Base-by-base conservation (phyloP, 2,329 filamentous ascomycete genomes). In the Diaporthe citrichinensis region DNA sequence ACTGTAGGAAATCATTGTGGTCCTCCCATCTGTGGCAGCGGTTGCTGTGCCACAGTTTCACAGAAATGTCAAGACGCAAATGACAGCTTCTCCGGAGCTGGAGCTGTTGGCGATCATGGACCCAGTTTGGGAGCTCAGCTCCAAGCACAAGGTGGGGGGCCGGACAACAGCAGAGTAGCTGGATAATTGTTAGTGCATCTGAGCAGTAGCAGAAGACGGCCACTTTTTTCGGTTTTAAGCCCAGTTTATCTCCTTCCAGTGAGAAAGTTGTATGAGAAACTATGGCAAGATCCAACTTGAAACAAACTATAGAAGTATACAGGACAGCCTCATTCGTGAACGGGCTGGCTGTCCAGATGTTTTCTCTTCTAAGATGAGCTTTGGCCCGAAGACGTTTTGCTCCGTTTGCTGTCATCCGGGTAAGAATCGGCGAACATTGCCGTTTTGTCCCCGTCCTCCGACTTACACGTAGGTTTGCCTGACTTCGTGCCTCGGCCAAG, bases 351-450 rank as follows among this genome's bases (percentile, higher is more conserved):
- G 8, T 39, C 15, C n/a, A n/a, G 49, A 12, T 2, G 10, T 10
- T 31, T 3, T 51, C 3, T 51, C 15, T 39, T 31, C 15, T 20
- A 10, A 3, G 15, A 17, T 23, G 3, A 12, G 20, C 44, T 12
- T 25, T n/a, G 25, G 44, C 36, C 31, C 20, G n/a, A 5, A 15
- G 41, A 17, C 34, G 28, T 28, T 67, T 5, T 51, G 8, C n/a
- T n/a, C 31, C 36, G 12, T 23, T 23, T n/a, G 2, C 34, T 14
- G 9, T 17, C 8, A 5, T 28, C 4, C 14, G 23, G 46, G 69
- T 57, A 55, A 74, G 65, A 44, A 39, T 74, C 72, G 72, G 58
- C 72, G 72, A 74, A 59, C 41, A 69, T 59, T 59, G 61, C 72
- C 72, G 25, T 68, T 74, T 69, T 39, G 25, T 15, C 12, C 3